A percentile compares a stretch with the other conserved stretches of the same genome.
Conservation (phyloP, 2,329 filamentous ascomycete species). For the Lachnellula suecica region DNA sequence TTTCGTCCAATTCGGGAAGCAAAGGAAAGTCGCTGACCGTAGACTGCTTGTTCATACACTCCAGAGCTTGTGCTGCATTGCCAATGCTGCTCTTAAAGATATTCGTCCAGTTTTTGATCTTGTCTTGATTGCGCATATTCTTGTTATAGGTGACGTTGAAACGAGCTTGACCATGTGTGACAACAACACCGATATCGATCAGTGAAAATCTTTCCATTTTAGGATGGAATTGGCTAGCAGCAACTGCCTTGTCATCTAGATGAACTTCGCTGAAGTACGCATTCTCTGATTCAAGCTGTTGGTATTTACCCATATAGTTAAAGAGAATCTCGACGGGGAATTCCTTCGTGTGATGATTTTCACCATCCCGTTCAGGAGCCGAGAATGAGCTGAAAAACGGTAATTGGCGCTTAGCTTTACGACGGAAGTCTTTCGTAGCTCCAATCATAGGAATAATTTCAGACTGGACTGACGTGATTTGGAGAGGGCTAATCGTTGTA, state of each 20-base stretch:
- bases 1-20: background rate
- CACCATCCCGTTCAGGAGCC: slow-evolving; percentile 29
- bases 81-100: background rate
- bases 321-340: background rate
- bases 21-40: background rate
- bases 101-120: background rate
- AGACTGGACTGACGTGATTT: slow-evolving; percentile 12
- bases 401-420: slow-evolving; percentile 35
- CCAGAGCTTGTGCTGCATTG: background rate
- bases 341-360: background rate
- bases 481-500: slow-evolving; percentile 39
- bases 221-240: background rate
- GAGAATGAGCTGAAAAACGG: slow-evolving; percentile 36
- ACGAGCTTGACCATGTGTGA: background rate
- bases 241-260: no score
- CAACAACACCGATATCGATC: background rate
- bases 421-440: slow-evolving; percentile 36
- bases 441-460: slow-evolving; percentile 14
- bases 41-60: background rate
- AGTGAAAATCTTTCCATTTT: background rate
- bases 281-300: background rate
- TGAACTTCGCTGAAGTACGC: background rate
- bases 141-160: background rate
- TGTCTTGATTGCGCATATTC: background rate
- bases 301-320: background rate